Percentiles rank a stretch among this genome's conserved stretches.
Conservation (phyloP, 2,329 filamentous ascomycete species). For the Penicillium psychrosexuale region DNA sequence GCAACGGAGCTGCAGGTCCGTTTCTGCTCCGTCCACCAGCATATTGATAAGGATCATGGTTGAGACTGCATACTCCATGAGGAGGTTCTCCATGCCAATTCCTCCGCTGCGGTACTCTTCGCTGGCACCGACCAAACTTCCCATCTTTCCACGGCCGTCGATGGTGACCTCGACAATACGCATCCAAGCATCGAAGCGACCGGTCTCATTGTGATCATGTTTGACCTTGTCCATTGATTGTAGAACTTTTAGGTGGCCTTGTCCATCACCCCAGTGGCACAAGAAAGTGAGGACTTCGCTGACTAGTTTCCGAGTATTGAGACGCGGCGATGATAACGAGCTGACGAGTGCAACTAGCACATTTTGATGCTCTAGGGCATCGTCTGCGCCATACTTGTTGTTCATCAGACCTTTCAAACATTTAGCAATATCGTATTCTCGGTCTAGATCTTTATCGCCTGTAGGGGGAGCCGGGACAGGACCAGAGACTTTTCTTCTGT, state of each 20-base stretch:
- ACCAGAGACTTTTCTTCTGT: constrained; percentile 75
- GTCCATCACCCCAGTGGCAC: constrained; percentile 86
- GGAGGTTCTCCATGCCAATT: constrained; percentile 95
- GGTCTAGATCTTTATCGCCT: constrained; percentile 77
- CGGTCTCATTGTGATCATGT: constrained; percentile 81
- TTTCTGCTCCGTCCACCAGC: constrained; percentile 86
- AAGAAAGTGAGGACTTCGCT: constrained; percentile 95
- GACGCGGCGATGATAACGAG: constrained; percentile 79
- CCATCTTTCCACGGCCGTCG: constrained; percentile 97
- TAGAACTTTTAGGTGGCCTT: constrained; percentile 89
- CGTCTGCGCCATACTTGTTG: constrained; percentile 97
- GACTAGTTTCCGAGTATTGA: constrained; percentile 90
- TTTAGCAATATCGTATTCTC: constrained; percentile 96
- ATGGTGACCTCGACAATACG: constrained; percentile 95
- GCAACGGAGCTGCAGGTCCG: constrained; percentile 84
- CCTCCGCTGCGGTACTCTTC: constrained; percentile 94
- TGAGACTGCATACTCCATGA: constrained; percentile 98
- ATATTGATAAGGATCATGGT: constrained; percentile 95
- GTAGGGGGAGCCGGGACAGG: constrained; percentile 61
- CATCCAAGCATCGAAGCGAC: constrained; percentile 98
- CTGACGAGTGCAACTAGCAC: constrained; percentile 84
- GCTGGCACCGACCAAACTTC: constrained; percentile 91
- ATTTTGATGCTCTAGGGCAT: constrained; percentile 85
- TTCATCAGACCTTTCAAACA: constrained; percentile 97
- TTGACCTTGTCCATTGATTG: constrained; percentile 92